Evolutionary conservation across 345 rosid genomes (phyloP).

Genomic region (Erucastrum elatum): DNA sequence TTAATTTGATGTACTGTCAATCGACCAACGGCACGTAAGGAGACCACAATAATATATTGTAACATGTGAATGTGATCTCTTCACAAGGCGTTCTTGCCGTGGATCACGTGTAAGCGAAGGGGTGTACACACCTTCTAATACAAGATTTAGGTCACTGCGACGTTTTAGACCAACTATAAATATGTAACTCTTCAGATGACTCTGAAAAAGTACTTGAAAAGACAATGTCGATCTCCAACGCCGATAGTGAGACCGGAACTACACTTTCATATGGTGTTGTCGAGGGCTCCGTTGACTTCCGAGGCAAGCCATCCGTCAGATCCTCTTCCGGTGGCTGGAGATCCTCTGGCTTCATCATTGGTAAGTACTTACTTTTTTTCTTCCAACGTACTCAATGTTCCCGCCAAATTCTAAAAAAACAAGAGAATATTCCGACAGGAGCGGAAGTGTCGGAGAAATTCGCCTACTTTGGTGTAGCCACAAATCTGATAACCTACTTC

Average conservation of each 20-base stretch:
- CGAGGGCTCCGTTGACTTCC: neutral
- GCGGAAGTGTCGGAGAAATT: constrained; percentile 51
- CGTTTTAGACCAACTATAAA: neutral
- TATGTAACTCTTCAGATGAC: neutral
- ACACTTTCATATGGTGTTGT: neutral
- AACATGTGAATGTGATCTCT: neutral
- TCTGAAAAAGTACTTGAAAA: neutral
- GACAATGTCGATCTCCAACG: constrained; percentile 9
- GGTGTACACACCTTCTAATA: neutral
- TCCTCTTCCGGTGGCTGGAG: neutral
- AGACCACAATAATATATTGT: neutral
- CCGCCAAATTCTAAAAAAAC: neutral
- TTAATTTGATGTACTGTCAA: neutral
- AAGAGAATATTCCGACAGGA: constrained; percentile 23
- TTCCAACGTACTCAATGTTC: neutral
- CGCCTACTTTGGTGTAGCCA: constrained; percentile 41
- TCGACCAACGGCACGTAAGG: neutral
- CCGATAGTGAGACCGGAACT: constrained; percentile 13
- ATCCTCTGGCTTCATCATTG: constrained; percentile 12
- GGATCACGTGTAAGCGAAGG: neutral
- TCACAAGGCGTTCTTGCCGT: neutral
- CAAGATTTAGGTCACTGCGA: neutral
- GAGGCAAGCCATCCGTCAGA: neutral
- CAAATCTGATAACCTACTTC: constrained; percentile 35
- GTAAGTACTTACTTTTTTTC: constrained; percentile 3